Conservation (phyloP, 345 rosid species). For the Eucalyptus lansdowneana region DNA sequence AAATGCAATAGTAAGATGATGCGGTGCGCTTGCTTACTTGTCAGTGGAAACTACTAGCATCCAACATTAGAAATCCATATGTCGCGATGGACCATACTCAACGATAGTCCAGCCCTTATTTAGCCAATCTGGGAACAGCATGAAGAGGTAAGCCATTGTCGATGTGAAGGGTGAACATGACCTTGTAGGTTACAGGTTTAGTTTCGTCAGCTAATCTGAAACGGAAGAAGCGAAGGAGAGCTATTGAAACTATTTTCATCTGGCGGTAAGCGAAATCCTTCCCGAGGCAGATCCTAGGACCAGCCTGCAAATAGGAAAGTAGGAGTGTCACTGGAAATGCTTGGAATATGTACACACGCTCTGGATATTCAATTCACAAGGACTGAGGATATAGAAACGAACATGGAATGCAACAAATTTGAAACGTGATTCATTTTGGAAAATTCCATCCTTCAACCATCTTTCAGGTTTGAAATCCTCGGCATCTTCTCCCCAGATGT, state of each 20-base stretch:
- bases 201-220: constrained; percentile 43
- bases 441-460: constrained; percentile 55
- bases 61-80: background rate
- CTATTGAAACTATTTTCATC: constrained; percentile 63
- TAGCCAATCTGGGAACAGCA: constrained; percentile 20
- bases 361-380: background rate
- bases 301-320: constrained; percentile 34
- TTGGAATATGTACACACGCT: background rate
- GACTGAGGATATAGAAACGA: background rate
- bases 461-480: constrained; percentile 64
- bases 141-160: constrained; percentile 31
- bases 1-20: background rate
- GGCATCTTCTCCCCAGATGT: constrained; percentile 72
- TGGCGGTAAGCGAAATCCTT: constrained; percentile 69
- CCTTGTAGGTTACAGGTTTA: constrained; percentile 20
- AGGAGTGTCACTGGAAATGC: background rate
- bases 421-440: constrained; percentile 63
- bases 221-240: constrained; percentile 45
- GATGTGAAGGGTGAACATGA: constrained; percentile 66
- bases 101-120: background rate
- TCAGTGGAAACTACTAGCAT: background rate
- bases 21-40: background rate
- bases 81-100: background rate
- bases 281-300: constrained; percentile 75
- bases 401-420: constrained; percentile 68